These are phyloP conservation scores for Auricularia cornea DNA, from an alignment of 768 basidiomycete species.

Conservation along the genomic window DNA sequence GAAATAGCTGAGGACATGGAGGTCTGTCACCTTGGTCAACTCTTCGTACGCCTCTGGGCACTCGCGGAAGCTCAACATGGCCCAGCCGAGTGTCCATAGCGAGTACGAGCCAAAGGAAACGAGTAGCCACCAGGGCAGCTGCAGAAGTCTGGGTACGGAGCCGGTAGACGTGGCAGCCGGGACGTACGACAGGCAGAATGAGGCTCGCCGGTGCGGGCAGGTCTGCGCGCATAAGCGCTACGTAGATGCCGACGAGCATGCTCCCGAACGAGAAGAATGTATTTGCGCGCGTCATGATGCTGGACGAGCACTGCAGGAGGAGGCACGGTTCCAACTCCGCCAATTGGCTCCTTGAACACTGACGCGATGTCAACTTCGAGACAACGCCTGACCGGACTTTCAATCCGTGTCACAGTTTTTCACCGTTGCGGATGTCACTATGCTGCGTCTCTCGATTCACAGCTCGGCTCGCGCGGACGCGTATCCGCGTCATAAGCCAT, in stretches of 20 bases:
- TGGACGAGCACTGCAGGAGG: neutral
- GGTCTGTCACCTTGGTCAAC: slow-evolving; percentile 40
- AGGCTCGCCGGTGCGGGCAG: slow-evolving; percentile 49
- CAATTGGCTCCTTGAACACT: no score
- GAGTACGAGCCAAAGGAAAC: slow-evolving; percentile 75
- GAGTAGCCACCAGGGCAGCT: slow-evolving; percentile 80
- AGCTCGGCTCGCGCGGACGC: no score
- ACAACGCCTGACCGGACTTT: no score
- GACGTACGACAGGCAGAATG: slow-evolving; percentile 53
- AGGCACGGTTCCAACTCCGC: neutral
- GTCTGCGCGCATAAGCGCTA: slow-evolving; percentile 47
- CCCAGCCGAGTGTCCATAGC: slow-evolving; percentile 68
- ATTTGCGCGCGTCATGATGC: slow-evolving; percentile 52
- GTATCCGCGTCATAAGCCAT: no score
- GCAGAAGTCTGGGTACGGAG: neutral
- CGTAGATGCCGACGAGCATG: slow-evolving; percentile 39
- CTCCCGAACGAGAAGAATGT: slow-evolving; percentile 41
- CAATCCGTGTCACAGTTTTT: no score
- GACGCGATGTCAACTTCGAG: no score
- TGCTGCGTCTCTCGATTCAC: no score
- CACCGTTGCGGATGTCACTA: no score
- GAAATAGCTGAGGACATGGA: neutral
- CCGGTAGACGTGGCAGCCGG: neutral
- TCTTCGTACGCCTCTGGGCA: slow-evolving; percentile 75
- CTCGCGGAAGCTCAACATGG: slow-evolving; percentile 63